Evolutionary conservation across 306 rosid species (phyloP).

Genomic region (Alnus rubra): DNA sequence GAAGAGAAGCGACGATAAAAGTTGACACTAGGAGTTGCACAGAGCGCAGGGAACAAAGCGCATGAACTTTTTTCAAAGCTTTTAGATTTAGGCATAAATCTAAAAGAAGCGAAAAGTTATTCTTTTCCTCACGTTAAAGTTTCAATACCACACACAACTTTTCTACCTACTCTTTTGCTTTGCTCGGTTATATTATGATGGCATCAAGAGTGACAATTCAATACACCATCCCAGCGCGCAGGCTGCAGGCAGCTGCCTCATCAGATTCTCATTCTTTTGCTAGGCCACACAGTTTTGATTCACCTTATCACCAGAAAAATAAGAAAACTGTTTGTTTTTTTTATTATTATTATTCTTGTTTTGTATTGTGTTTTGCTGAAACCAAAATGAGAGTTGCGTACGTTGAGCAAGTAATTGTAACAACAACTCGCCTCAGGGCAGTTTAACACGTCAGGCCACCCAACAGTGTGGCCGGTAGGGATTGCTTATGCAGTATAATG

Average conservation of each 20-base stretch:
- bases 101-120: slow-evolving; percentile 28
- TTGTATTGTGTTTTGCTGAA: no score
- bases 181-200: background rate
- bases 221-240: background rate
- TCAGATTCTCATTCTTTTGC: background rate
- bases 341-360: no score
- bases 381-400: no score
- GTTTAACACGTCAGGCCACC: background rate
- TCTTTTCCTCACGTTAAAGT: slow-evolving; percentile 29
- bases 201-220: background rate
- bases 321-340: no score
- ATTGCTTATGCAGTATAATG: background rate
- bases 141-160: background rate
- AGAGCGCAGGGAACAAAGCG: slow-evolving; percentile 52
- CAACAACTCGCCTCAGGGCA: no score
- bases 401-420: no score
- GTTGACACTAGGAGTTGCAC: slow-evolving; percentile 48
- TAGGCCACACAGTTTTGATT: background rate
- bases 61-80: slow-evolving; percentile 53
- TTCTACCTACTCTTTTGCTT: background rate
- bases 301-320: no score
- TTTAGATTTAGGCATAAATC: slow-evolving; percentile 13
- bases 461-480: background rate
- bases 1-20: slow-evolving; percentile 39
- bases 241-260: background rate